These are phyloP conservation scores for Evernia prunastri DNA, from an alignment of 495 filamentous ascomycete genomes.

Conservation along the genomic window DNA sequence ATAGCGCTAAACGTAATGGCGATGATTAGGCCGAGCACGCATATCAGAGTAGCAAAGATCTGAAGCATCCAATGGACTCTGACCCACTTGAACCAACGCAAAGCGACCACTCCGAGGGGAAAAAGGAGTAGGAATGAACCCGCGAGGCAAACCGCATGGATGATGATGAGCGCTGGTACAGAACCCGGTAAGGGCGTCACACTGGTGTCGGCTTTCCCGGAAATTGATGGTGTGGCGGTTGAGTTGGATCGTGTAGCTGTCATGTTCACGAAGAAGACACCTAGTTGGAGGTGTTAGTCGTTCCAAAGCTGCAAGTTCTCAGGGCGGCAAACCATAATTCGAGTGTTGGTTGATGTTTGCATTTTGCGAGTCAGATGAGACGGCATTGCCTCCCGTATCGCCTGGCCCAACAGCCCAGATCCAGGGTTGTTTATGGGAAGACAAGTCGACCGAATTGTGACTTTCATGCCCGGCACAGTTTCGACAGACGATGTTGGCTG, in stretches of 20 bases:
- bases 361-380: neutral
- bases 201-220: neutral
- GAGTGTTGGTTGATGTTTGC: slow-evolving; percentile 7
- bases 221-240: neutral
- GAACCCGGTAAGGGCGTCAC: slow-evolving; percentile 1
- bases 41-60: neutral
- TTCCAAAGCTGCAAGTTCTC: neutral
- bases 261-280: slow-evolving; percentile 11
- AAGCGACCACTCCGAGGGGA: slow-evolving; percentile 4
- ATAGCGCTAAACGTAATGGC: slow-evolving; percentile 7
- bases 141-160: slow-evolving; percentile 10
- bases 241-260: slow-evolving; percentile 6
- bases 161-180: neutral
- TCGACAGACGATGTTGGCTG: slow-evolving; percentile 9
- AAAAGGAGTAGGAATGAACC: slow-evolving; percentile 15
- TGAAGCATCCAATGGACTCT: slow-evolving; percentile 13
- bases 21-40: neutral
- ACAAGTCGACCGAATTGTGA: neutral
- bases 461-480: neutral
- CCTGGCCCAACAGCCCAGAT: slow-evolving; percentile 15
- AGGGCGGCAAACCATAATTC: slow-evolving; percentile 3
- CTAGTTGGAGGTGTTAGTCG: neutral
- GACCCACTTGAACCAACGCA: slow-evolving; percentile 12
- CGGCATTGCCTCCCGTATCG: slow-evolving; percentile 6
- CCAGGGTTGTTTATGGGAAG: slow-evolving; percentile 5